Conservation (phyloP, 176 grass and related monocot species). For the Oryza meyeriana region DNA sequence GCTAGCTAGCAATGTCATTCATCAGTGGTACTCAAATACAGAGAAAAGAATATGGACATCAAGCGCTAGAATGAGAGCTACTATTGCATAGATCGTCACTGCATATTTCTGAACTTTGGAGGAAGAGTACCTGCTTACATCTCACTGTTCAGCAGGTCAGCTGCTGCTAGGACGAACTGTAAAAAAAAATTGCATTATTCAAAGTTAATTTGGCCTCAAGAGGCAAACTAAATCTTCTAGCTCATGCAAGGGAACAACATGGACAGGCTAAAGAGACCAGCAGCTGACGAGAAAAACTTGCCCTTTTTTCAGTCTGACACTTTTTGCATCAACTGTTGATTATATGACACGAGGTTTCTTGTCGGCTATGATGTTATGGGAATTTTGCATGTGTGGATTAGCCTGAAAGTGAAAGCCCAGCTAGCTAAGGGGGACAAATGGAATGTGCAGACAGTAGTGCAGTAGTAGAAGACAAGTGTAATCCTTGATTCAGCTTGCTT, state of each 20-base stretch:
- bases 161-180: background rate
- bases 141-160: background rate
- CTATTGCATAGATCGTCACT: background rate
- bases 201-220: background rate
- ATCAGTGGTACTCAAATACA: no score
- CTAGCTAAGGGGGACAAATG: background rate
- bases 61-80: background rate
- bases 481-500: background rate
- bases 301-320: background rate
- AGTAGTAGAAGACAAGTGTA: background rate
- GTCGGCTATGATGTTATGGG: background rate
- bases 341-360: background rate
- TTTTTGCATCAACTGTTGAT: background rate
- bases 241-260: background rate
- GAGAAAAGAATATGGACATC: no score
- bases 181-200: background rate
- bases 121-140: background rate
- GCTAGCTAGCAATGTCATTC: background rate
- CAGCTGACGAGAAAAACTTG: background rate
- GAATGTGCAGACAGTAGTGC: background rate
- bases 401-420: slow-evolving; percentile 4
- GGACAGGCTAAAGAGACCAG: background rate
- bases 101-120: background rate
- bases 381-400: background rate
- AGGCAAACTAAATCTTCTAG: background rate